Evolutionary conservation across 495 filamentous ascomycete species (phyloP).

Genomic region (Penicillium riverlandense): DNA sequence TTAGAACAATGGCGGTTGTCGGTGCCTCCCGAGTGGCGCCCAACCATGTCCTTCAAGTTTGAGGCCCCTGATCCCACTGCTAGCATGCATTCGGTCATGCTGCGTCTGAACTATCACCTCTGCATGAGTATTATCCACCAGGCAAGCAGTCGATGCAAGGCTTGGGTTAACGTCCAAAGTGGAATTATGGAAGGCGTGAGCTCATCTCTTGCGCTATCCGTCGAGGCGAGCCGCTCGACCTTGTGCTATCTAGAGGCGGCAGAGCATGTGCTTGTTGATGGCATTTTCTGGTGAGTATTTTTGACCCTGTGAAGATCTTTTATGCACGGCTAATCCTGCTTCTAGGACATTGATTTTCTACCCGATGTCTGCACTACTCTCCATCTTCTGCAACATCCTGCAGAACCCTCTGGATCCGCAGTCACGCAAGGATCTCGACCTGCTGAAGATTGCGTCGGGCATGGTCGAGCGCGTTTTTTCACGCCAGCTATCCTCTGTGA

Average conservation of each 20-base stretch:
- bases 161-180: slow-evolving; percentile 26
- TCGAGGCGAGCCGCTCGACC: slow-evolving; percentile 47
- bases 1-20: slow-evolving; percentile 44
- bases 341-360: slow-evolving; percentile 43
- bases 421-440: slow-evolving; percentile 35
- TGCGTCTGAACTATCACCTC: slow-evolving; percentile 45
- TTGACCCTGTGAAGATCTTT: neutral
- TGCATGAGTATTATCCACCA: slow-evolving; percentile 46
- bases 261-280: slow-evolving; percentile 31
- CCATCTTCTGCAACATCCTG: slow-evolving; percentile 45
- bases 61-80: slow-evolving; percentile 27
- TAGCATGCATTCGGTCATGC: slow-evolving; percentile 37
- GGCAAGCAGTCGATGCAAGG: slow-evolving; percentile 40
- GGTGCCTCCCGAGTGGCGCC: slow-evolving; percentile 34
- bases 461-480: slow-evolving; percentile 38
- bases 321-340: neutral
- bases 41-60: slow-evolving; percentile 33
- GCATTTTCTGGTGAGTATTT: slow-evolving; percentile 39
- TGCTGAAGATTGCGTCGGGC: slow-evolving; percentile 30
- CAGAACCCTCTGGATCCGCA: slow-evolving; percentile 38
- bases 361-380: slow-evolving; percentile 43
- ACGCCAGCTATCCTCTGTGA: slow-evolving; percentile 20
- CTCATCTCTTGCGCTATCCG: slow-evolving; percentile 40
- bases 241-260: slow-evolving; percentile 37
- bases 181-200: slow-evolving; percentile 39